Evolutionary conservation across 495 filamentous ascomycete species (phyloP), one percentile per base, ranked within the genome.

Genomic region (Tirmania nivea): DNA sequence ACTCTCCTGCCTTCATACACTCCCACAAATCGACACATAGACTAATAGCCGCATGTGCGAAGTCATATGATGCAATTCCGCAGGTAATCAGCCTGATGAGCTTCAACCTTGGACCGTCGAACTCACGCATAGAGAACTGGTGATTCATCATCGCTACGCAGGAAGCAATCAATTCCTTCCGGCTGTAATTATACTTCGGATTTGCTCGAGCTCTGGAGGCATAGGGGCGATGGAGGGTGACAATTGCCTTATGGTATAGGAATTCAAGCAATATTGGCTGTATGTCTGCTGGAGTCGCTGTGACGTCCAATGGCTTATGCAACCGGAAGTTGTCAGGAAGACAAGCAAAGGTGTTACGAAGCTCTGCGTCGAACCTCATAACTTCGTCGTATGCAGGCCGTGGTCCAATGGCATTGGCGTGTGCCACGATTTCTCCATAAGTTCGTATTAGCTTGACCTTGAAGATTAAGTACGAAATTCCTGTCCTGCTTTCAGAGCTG

Each of bases 21-120:
- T 54, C 60, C 34, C 59, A 61, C 35, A 94, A 70, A 56, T 92
- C 86, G 34, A 94, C 70, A 58, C 79, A 80, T 17, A 96, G 73
- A 54, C 94, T 78, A 85, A 94, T 94, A 2, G 84, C 82, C 1
- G 84, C 86, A 16, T 92, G 78, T 12, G 94, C 68, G 59, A 89
- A 93, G 59, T 96, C 89, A 21, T 76, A 72, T 49, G 79, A 82
- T 16, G 85, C 84, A 4, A 92, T 73, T 0, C 82, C 82, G 2
- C 72, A 71, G 16, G 77, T 85, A 51, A 89, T 77, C 64, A 83
- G 73, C 75, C 86, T 59, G 79, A 78, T 65, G 85, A 79, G 19
- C 73, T 73, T 53, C 80, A 75, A 42, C 88, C 66, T 14, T 2
- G 80, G 77, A 61, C 82, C 75, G 3, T 77, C 81, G 59, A 93